These are phyloP conservation scores for Auricularia sp. DNA, from an alignment of 768 basidiomycete genomes.

Conservation along the genomic window DNA sequence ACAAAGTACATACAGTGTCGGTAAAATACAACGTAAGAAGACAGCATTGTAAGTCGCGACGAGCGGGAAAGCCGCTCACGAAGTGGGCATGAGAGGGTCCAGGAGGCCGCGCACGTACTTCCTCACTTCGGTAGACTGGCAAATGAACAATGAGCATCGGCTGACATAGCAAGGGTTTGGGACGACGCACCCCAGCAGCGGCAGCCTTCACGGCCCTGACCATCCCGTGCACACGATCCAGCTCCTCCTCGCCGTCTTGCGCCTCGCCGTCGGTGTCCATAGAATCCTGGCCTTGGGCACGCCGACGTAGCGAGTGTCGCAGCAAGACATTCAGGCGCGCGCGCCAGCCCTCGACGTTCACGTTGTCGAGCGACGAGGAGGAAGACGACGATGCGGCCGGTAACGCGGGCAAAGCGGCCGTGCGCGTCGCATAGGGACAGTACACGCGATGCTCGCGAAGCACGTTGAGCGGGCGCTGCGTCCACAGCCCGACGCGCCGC, in stretches of 20 bases:
- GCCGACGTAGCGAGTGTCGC: slow-evolving; percentile 29
- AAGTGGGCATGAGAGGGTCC: too few relatives aligned
- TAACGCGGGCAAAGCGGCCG: slow-evolving; percentile 11
- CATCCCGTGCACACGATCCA: too few relatives aligned
- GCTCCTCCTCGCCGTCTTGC: neutral
- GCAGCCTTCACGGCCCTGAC: too few relatives aligned
- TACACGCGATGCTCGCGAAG: slow-evolving; percentile 77
- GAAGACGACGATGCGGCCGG: slow-evolving; percentile 6
- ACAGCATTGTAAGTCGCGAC: too few relatives aligned
- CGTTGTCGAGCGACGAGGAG: slow-evolving; percentile 7
- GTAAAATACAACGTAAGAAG: too few relatives aligned
- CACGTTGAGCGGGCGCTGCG: slow-evolving; percentile 55
- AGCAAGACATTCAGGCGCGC: slow-evolving; percentile 62
- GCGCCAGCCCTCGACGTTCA: slow-evolving; percentile 61
- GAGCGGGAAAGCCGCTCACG: too few relatives aligned
- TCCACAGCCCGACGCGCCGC: slow-evolving; percentile 73
- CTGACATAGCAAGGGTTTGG: too few relatives aligned
- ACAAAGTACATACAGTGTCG: too few relatives aligned
- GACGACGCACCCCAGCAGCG: too few relatives aligned
- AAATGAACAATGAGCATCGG: too few relatives aligned
- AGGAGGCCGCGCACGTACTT: too few relatives aligned
- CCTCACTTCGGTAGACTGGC: too few relatives aligned
- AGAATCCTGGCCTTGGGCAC: neutral
- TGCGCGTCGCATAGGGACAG: slow-evolving; percentile 58
- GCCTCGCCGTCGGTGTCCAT: neutral